Evolutionary conservation across 257 asterid genomes (phyloP).

Genomic region (Fraxinus quadrangulata): DNA sequence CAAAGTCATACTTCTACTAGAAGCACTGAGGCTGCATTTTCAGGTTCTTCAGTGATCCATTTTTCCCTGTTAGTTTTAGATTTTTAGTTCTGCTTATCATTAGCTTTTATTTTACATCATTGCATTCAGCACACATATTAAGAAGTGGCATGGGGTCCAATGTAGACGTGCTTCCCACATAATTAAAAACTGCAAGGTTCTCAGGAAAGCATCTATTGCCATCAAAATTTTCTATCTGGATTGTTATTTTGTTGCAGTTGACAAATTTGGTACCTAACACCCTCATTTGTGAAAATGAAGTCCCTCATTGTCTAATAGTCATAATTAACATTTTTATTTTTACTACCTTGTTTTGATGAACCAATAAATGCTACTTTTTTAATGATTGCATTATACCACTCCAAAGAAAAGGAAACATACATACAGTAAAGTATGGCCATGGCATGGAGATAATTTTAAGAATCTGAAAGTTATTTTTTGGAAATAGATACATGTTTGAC

Average conservation of each 20-base stretch:
- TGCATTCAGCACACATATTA: background rate
- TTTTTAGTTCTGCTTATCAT: background rate
- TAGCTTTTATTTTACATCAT: slow-evolving; percentile 5
- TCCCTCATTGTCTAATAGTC: background rate
- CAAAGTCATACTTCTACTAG: slow-evolving; percentile 65
- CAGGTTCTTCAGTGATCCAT: slow-evolving; percentile 49
- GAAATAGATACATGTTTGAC: background rate
- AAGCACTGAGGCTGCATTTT: slow-evolving; percentile 50
- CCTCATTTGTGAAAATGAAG: background rate
- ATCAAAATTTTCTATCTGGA: background rate
- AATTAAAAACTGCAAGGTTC: background rate
- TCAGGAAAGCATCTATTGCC: background rate
- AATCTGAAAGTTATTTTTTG: background rate
- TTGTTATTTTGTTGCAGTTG: background rate
- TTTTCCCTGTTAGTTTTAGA: background rate
- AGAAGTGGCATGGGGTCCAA: background rate
- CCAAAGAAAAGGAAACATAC: background rate
- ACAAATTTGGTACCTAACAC: background rate
- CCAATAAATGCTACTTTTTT: background rate
- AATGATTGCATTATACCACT: background rate
- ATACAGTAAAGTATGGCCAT: background rate
- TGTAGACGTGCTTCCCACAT: background rate
- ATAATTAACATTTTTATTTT: background rate
- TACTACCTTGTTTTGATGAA: background rate
- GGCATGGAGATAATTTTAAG: background rate